phyloP scores from a whole-genome alignment of 441 rosid species.

The Arabidopsis lyrata region DNA sequence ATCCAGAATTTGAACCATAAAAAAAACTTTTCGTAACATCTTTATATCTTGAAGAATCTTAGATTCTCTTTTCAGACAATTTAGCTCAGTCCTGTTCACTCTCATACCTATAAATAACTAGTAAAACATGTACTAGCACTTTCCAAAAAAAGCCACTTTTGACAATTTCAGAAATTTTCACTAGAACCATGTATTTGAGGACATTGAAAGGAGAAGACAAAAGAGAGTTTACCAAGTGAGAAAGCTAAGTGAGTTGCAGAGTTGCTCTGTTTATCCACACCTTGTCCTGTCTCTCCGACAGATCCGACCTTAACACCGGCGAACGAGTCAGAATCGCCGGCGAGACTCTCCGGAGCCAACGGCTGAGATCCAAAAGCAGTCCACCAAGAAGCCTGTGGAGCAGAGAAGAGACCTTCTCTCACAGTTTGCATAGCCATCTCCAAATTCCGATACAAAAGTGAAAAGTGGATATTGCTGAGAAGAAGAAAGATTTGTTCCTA shows the following conservation, averaged over 20 bases:
- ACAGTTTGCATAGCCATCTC: conserved; percentile 83
- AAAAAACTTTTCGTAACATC: not conserved
- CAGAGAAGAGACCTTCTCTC: conserved; percentile 62
- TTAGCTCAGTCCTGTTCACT: conserved; percentile 6
- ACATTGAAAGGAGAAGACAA: conserved; percentile 16
- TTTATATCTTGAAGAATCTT: not conserved
- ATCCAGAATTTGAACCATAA: conserved; percentile 5
- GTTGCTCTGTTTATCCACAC: conserved; percentile 49
- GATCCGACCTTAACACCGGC: conserved; percentile 48
- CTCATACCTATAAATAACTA: not conserved
- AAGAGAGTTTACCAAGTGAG: conserved; percentile 58
- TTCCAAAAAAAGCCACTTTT: conserved; percentile 5
- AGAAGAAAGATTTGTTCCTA: conserved; percentile 47
- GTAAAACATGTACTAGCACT: not conserved
- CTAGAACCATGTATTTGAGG: conserved; percentile 5
- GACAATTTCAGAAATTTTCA: not conserved
- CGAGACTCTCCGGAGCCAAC: conserved; percentile 33
- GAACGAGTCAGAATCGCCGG: conserved; percentile 55
- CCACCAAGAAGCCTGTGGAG: conserved; percentile 75
- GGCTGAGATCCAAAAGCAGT: conserved; percentile 62
- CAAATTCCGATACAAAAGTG: conserved; percentile 35
- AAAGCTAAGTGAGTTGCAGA: conserved; percentile 59
- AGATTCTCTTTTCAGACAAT: not conserved
- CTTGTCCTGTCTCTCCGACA: conserved; percentile 44
- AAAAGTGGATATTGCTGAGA: conserved; percentile 13